Evolutionary conservation across 2,329 filamentous ascomycete genomes (phyloP).

Genomic region (Rutstroemia sp.): DNA sequence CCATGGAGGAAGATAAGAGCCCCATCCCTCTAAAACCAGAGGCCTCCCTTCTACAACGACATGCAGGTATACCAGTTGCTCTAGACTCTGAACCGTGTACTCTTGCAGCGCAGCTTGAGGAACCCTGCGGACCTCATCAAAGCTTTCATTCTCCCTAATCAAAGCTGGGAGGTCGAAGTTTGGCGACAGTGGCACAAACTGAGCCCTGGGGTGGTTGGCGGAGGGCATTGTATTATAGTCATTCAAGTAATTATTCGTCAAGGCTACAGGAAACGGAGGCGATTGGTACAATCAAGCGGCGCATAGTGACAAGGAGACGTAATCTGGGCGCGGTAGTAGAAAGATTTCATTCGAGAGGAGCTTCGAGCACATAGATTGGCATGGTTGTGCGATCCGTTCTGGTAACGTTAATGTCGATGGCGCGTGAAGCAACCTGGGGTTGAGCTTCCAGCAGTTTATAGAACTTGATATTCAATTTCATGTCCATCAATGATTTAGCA

Average conservation of each 20-base stretch:
- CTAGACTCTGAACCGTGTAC: constrained; percentile 71
- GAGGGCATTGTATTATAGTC: constrained; percentile 54
- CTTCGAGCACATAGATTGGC: no score
- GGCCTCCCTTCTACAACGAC: constrained; percentile 84
- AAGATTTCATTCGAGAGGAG: no score
- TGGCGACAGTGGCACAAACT: constrained; percentile 86
- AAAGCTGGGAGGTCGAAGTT: constrained; percentile 70
- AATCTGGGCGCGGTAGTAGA: no score
- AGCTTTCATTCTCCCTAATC: constrained; percentile 73
- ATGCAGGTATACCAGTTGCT: constrained; percentile 71
- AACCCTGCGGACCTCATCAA: constrained; percentile 79
- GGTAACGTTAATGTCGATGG: no score
- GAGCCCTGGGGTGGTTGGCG: constrained; percentile 69
- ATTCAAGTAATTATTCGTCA: neutral
- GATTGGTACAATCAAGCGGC: neutral
- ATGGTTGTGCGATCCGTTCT: no score
- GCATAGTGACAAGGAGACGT: neutral
- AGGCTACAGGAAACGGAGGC: neutral
- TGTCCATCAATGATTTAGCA: no score
- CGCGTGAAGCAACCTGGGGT: no score
- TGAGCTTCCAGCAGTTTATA: no score
- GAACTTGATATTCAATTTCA: no score
- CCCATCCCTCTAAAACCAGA: constrained; percentile 84
- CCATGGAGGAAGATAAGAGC: constrained; percentile 63
- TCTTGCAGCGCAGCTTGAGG: constrained; percentile 70